phyloP scores from a whole-genome alignment of 2,329 filamentous ascomycete genomes.

The Tolypocladium paradoxum region DNA sequence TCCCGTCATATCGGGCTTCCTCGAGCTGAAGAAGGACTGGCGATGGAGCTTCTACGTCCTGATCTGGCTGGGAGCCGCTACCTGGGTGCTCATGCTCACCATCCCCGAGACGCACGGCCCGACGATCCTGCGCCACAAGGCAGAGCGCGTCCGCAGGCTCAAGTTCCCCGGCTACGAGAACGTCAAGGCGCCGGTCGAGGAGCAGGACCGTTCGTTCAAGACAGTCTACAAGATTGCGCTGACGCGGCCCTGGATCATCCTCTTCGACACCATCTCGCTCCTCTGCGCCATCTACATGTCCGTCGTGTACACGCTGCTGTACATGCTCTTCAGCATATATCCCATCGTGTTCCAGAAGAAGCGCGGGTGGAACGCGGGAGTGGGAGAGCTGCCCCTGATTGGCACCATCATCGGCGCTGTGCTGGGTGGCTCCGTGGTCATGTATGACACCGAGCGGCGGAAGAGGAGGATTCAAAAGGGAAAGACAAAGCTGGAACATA shows the following conservation, averaged over 20 bases:
- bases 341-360: constrained; percentile 41
- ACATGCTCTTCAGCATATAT: constrained; percentile 50
- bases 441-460: constrained; percentile 26
- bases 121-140: constrained; percentile 41
- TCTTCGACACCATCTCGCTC: constrained; percentile 43
- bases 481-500: constrained; percentile 15
- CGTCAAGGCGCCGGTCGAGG: constrained; percentile 38
- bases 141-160: constrained; percentile 35
- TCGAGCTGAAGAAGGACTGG: constrained; percentile 44
- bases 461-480: constrained; percentile 26
- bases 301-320: constrained; percentile 40
- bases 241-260: constrained; percentile 41
- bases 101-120: constrained; percentile 47
- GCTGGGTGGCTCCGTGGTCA: constrained; percentile 30
- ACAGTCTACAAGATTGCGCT: constrained; percentile 40
- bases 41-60: constrained; percentile 40
- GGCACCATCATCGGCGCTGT: constrained; percentile 37
- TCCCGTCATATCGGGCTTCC: constrained; percentile 44
- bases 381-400: constrained; percentile 39
- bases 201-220: constrained; percentile 26
- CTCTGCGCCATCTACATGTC: constrained; percentile 40
- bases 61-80: constrained; percentile 29
- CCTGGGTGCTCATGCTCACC: constrained; percentile 37
- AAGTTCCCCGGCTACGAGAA: constrained; percentile 41
- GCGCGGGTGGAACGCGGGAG: constrained; percentile 42